These are phyloP conservation scores for Cercospora sp. DNA, from an alignment of 2,329 filamentous ascomycete genomes.

Conservation along the genomic window DNA sequence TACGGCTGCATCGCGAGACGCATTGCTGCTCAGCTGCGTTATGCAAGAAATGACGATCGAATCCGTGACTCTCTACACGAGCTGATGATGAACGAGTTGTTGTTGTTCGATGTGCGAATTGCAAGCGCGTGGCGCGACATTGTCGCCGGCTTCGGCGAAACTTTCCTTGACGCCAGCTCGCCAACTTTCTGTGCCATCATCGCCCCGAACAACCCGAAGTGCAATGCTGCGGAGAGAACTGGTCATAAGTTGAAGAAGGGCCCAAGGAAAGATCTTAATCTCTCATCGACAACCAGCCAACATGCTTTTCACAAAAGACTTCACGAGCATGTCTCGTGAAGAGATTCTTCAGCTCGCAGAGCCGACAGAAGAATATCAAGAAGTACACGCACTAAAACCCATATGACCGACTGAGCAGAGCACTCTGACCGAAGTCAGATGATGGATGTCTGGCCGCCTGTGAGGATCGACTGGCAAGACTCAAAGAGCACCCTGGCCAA, in stretches of 20 bases:
- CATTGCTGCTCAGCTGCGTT: not conserved
- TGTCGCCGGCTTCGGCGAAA: slow-evolving; percentile 1
- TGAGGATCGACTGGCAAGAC: slow-evolving; percentile 21
- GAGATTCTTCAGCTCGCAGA: slow-evolving; percentile 22
- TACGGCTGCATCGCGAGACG: not conserved
- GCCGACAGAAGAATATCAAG: slow-evolving; percentile 23
- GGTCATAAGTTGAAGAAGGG: not conserved
- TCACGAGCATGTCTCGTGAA: slow-evolving; percentile 22
- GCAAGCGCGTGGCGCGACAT: not conserved
- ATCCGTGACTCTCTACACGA: no score
- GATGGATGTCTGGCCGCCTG: slow-evolving; percentile 21
- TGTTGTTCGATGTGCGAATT: no score
- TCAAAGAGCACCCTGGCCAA: slow-evolving; percentile 11
- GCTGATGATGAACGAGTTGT: no score
- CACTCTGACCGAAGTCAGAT: slow-evolving; percentile 15
- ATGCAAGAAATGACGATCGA: no score
- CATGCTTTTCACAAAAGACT: slow-evolving; percentile 19
- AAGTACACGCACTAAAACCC: slow-evolving; percentile 8
- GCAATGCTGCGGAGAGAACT: not conserved
- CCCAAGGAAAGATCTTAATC: not conserved
- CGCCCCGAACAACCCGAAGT: not conserved
- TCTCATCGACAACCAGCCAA: not conserved
- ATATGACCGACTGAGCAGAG: not conserved
- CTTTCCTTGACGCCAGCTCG: not conserved
- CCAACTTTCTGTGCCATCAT: not conserved